Percentiles rank a stretch among this genome's conserved stretches.
phyloP scores from a whole-genome alignment of 192 early-diverging fungal genomes.

The Backusella morwellensis region DNA sequence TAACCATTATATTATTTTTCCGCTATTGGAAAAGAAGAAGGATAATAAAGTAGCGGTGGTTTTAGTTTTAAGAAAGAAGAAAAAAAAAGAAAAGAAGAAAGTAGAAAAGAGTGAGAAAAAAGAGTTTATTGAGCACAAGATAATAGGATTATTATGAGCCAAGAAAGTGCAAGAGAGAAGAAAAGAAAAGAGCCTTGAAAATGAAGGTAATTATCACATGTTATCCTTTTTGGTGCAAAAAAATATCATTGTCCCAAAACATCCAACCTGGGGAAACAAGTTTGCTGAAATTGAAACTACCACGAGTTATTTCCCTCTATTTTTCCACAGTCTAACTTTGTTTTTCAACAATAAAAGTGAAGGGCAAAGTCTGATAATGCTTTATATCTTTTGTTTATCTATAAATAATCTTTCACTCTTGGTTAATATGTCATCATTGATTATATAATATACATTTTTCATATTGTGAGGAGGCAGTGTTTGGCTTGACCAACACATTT shows the following conservation, averaged over 20 bases:
- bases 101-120: neutral
- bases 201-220: conserved; percentile 6
- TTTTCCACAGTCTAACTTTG: neutral
- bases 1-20: conserved; percentile 12
- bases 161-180: neutral
- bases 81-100: neutral
- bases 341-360: neutral
- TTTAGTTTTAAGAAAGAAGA: neutral
- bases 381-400: neutral
- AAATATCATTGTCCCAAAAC: neutral
- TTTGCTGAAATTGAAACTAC: neutral
- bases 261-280: neutral
- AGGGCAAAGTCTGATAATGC: neutral
- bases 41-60: neutral
- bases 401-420: neutral
- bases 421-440: neutral
- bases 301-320: neutral
- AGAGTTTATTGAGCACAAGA: neutral
- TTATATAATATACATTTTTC: neutral
- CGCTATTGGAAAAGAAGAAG: neutral
- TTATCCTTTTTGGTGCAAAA: conserved; percentile 6
- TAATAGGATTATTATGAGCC: neutral
- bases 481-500: neutral
- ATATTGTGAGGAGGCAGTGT: neutral
- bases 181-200: neutral